Conservation (phyloP, 2,329 filamentous ascomycete genomes). For the Penicillium capsulatum region DNA sequence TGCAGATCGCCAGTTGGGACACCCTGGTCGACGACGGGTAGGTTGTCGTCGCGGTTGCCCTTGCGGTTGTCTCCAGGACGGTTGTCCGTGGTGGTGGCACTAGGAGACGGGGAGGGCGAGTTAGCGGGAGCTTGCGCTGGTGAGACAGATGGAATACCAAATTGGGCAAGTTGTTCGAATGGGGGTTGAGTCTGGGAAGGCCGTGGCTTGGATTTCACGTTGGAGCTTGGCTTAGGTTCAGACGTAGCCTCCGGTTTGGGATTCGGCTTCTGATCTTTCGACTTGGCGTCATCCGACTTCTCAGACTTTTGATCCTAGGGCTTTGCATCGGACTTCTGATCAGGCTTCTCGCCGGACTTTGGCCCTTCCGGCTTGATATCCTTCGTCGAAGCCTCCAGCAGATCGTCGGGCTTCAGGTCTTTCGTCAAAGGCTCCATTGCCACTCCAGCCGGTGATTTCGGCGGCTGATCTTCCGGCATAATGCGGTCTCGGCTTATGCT, state of each 20-base stretch:
- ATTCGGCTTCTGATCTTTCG: too few relatives aligned
- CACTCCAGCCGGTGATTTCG: too few relatives aligned
- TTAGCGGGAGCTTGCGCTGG: conserved; percentile 9
- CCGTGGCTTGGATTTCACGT: too few relatives aligned
- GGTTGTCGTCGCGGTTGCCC: conserved; percentile 6
- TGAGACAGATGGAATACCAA: neutral
- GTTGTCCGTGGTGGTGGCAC: conserved; percentile 5
- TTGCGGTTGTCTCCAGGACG: conserved; percentile 12
- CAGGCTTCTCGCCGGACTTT: neutral
- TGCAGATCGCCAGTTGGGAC: conserved; percentile 5
- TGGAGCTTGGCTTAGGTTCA: too few relatives aligned
- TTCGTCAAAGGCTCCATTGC: too few relatives aligned
- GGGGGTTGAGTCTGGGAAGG: too few relatives aligned
- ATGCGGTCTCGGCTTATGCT: conserved; percentile 12
- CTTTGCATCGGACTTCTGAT: too few relatives aligned
- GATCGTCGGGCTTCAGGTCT: too few relatives aligned
- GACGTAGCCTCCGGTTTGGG: too few relatives aligned
- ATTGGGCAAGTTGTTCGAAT: neutral
- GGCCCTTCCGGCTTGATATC: neutral
- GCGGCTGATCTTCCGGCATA: neutral
- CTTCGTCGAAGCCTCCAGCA: neutral
- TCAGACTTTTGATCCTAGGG: too few relatives aligned
- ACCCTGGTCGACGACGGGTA: conserved; percentile 2
- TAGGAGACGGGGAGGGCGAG: conserved; percentile 6
- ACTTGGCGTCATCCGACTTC: too few relatives aligned